Evolutionary conservation across 208 protist species (phyloP).

Genomic region (Herpetomonas tarakana): DNA sequence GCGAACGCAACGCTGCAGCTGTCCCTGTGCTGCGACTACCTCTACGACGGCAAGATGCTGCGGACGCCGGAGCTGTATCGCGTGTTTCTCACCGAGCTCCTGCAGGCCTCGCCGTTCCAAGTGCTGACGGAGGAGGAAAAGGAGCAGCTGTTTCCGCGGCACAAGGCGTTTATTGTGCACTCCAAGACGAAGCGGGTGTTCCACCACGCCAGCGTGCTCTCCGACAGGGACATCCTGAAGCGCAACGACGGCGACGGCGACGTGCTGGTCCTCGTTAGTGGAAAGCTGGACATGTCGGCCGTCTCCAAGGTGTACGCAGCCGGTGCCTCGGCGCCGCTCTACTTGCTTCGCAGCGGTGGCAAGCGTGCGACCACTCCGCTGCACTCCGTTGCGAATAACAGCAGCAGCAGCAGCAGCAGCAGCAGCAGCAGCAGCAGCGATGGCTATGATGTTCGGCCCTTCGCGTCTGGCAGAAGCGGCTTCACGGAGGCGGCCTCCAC

Average conservation of each 20-base stretch:
- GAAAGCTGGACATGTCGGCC: conserved; percentile 23
- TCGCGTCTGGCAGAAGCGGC: neutral
- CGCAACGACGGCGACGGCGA: conserved; percentile 79
- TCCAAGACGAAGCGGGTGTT: conserved; percentile 27
- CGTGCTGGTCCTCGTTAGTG: conserved; percentile 78
- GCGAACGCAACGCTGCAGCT: conserved; percentile 63
- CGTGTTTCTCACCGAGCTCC: conserved; percentile 59
- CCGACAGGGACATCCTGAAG: conserved; percentile 28
- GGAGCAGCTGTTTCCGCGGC: conserved; percentile 58
- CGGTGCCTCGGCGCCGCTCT: neutral
- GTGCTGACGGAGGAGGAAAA: conserved; percentile 56
- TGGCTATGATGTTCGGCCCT: neutral
- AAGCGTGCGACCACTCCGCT: neutral
- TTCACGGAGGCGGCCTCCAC: too few species aligned
- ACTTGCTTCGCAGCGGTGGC: neutral
- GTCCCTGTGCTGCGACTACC: conserved; percentile 81
- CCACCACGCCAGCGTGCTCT: conserved; percentile 27
- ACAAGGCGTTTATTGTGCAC: conserved; percentile 34
- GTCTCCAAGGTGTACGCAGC: conserved; percentile 17
- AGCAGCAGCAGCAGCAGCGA: neutral
- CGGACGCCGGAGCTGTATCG: conserved; percentile 58
- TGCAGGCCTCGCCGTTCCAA: conserved; percentile 80
- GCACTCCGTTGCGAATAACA: conserved; percentile 4
- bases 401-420: neutral
- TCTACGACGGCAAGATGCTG: conserved; percentile 62